A percentile compares a stretch with the other conserved stretches of the same genome.
These are phyloP conservation scores for Amniculicola lignicola DNA, from an alignment of 495 filamentous ascomycete species.

Conservation along the genomic window DNA sequence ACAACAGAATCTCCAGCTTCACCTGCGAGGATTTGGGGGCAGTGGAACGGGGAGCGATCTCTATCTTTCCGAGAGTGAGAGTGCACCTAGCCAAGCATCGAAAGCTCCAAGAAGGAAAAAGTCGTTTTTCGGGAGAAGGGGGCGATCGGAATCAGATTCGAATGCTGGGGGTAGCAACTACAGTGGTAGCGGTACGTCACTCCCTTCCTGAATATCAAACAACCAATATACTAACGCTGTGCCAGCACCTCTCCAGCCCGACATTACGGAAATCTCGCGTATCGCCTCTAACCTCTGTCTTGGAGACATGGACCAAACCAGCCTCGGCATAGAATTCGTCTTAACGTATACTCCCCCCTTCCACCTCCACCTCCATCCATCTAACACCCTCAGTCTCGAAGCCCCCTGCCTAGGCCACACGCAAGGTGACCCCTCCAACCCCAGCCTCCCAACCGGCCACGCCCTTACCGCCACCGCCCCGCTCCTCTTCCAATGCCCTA, in stretches of 20 bases:
- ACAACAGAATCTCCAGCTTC: conserved; percentile 17
- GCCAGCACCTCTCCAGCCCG: background rate
- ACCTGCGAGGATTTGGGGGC: background rate
- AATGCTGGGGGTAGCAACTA: background rate
- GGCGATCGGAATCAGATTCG: conserved; percentile 1
- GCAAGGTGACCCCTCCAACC: conserved; percentile 14
- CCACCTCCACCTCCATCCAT: background rate
- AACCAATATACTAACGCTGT: too few species aligned
- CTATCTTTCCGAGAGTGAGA: conserved; percentile 17
- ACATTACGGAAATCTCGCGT: background rate
- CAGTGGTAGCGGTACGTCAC: too few species aligned
- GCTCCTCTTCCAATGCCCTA: conserved; percentile 27
- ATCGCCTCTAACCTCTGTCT: background rate
- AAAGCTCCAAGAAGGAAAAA: background rate
- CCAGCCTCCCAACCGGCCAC: conserved; percentile 19
- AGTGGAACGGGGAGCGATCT: conserved; percentile 4
- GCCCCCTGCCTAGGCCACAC: conserved; percentile 29
- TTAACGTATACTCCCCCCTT: conserved; percentile 15
- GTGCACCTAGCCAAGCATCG: background rate
- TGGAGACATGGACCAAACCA: conserved; percentile 21
- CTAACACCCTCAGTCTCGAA: conserved; percentile 18
- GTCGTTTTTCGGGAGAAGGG: conserved; percentile 15
- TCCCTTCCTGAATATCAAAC: too few species aligned
- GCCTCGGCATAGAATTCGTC: conserved; percentile 28
- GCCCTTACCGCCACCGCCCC: conserved; percentile 22